phyloP scores from a whole-genome alignment of 1,284 basidiomycete species.

The Tremellales sp. region DNA sequence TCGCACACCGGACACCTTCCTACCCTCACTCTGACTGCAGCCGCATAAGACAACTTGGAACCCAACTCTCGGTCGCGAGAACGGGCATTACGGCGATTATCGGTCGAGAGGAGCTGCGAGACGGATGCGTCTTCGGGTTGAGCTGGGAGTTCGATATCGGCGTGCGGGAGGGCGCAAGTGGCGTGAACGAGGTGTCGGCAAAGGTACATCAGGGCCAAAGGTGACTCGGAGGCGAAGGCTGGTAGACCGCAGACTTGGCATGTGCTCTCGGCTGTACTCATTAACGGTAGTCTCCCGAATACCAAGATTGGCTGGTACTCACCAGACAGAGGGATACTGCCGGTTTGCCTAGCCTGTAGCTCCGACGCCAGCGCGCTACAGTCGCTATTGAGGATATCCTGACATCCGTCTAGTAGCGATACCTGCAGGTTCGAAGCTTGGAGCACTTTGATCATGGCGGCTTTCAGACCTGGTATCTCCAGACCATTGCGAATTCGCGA shows the following conservation, averaged over 20 bases:
- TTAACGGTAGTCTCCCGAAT: background rate
- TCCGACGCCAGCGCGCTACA: constrained; percentile 65
- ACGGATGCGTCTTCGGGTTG: constrained; percentile 44
- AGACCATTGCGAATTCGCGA: constrained; percentile 91
- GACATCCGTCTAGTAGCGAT: constrained; percentile 83
- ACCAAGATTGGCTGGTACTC: constrained; percentile 27
- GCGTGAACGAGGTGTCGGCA: constrained; percentile 84
- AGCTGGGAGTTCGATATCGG: constrained; percentile 37
- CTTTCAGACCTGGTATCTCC: constrained; percentile 90
- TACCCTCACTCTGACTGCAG: constrained; percentile 63
- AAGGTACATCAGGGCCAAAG: constrained; percentile 63
- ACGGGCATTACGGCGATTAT: constrained; percentile 49
- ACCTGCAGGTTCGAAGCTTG: constrained; percentile 84
- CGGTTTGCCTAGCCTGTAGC: constrained; percentile 69
- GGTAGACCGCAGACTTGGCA: constrained; percentile 66
- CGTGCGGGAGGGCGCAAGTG: constrained; percentile 52
- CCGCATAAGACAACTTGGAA: constrained; percentile 54
- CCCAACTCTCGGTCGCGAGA: constrained; percentile 44
- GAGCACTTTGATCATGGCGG: constrained; percentile 91
- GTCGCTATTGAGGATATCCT: constrained; percentile 78
- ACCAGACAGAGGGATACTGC: constrained; percentile 71
- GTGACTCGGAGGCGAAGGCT: constrained; percentile 54
- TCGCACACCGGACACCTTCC: constrained; percentile 71
- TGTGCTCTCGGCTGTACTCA: constrained; percentile 57
- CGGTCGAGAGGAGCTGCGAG: constrained; percentile 59